phyloP scores from a whole-genome alignment of 2,329 filamentous ascomycete genomes.

The Aspergillus aculeatus region DNA sequence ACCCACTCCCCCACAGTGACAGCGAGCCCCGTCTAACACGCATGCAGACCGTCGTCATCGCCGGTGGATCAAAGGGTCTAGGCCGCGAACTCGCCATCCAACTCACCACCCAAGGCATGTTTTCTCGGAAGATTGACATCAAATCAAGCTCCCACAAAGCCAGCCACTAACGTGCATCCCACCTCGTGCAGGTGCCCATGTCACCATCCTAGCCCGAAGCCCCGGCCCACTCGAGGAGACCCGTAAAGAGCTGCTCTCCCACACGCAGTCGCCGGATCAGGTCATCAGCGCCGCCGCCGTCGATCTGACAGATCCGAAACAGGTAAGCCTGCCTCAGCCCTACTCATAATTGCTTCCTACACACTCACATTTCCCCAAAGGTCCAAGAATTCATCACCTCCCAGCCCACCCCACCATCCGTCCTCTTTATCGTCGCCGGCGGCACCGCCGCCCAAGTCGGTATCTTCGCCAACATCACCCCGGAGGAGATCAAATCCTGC shows the following conservation, averaged over 20 bases:
- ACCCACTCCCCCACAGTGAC: no score
- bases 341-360: background rate
- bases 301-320: conserved; percentile 1
- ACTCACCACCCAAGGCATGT: background rate
- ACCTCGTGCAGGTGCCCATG: conserved; percentile 5
- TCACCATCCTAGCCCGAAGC: conserved; percentile 5
- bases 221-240: background rate
- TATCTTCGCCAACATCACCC: conserved; percentile 18
- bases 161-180: no score
- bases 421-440: conserved; percentile 20
- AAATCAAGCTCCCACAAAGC: background rate
- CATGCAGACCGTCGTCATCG: conserved; percentile 6
- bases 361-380: background rate
- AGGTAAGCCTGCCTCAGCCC: background rate
- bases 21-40: background rate
- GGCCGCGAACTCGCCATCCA: conserved; percentile 7
- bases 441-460: conserved; percentile 17
- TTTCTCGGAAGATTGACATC: background rate
- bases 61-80: conserved; percentile 12
- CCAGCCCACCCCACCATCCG: conserved; percentile 4
- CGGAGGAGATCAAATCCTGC: conserved; percentile 13
- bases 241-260: background rate
- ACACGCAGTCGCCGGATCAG: background rate
- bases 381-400: conserved; percentile 1
- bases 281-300: background rate